Percentiles rank a stretch among this genome's conserved stretches.
Evolutionary conservation across 1,284 basidiomycete genomes (phyloP).

Genomic region (Neotropicomus parvogracilis): DNA sequence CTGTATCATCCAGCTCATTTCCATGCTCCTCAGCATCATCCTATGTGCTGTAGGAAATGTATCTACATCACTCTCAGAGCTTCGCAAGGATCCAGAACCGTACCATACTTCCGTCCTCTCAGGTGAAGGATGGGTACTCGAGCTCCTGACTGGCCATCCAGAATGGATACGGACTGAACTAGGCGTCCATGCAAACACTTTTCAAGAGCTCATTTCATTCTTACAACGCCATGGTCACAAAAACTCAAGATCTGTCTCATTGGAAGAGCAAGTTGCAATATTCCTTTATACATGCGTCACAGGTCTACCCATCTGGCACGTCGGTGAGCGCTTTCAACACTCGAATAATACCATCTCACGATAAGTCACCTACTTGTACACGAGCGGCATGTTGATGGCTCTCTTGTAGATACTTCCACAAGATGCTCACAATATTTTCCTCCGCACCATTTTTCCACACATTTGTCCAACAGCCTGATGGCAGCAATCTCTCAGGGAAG

Average conservation of each 20-base stretch:
- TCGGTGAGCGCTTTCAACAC: neutral
- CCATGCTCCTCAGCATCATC: neutral
- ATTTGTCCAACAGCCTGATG: too few relatives aligned
- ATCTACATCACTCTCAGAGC: too few relatives aligned
- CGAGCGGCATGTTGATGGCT: too few relatives aligned
- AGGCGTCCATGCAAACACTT: neutral
- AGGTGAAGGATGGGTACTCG: neutral
- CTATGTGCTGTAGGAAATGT: neutral
- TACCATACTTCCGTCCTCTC: neutral
- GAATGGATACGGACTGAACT: neutral
- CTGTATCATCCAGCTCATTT: too few relatives aligned
- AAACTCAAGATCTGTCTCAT: neutral
- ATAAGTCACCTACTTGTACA: neutral
- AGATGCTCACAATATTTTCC: neutral
- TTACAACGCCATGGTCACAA: neutral
- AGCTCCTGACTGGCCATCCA: too few relatives aligned
- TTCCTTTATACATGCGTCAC: too few relatives aligned
- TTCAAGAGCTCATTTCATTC: neutral
- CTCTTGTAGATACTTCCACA: neutral
- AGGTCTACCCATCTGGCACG: too few relatives aligned
- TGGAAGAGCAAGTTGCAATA: neutral
- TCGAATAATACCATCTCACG: neutral
- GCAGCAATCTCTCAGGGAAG: neutral
- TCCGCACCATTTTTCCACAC: neutral
- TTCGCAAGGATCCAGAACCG: neutral